These are phyloP conservation scores for Tulasnella sp. DNA, from an alignment of 768 basidiomycete genomes.

Conservation along the genomic window DNA sequence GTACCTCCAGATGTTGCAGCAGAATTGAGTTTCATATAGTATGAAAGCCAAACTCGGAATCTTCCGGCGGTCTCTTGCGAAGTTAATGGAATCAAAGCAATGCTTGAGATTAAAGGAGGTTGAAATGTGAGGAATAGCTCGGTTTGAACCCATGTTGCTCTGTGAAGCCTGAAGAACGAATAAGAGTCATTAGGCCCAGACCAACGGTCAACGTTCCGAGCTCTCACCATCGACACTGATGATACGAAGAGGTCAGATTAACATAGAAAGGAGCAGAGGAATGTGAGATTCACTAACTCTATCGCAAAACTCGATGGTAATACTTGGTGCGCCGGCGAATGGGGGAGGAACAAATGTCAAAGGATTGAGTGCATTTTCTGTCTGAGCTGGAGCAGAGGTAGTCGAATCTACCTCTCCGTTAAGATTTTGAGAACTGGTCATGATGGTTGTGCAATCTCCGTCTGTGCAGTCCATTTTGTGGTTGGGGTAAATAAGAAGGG, in stretches of 20 bases:
- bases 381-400: too few relatives aligned
- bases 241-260: not conserved
- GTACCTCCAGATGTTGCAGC: too few relatives aligned
- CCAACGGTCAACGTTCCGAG: conserved; percentile 5
- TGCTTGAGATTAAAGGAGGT: conserved; percentile 50
- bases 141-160: conserved; percentile 88
- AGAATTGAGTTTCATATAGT: too few relatives aligned
- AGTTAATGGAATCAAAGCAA: conserved; percentile 62
- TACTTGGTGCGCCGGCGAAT: conserved; percentile 30
- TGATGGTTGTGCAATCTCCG: too few relatives aligned
- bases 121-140: conserved; percentile 87
- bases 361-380: conserved; percentile 20
- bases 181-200: not conserved
- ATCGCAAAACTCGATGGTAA: conserved; percentile 90
- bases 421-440: too few relatives aligned
- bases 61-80: conserved; percentile 75
- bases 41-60: conserved; percentile 86
- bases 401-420: too few relatives aligned
- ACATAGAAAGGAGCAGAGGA: too few relatives aligned
- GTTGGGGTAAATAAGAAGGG: too few relatives aligned
- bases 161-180: conserved; percentile 61
- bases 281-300: conserved; percentile 43
- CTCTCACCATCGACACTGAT: conserved; percentile 64
- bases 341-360: conserved; percentile 20
- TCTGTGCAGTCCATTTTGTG: too few relatives aligned